These are phyloP conservation scores for Vitis hybrid DNA, from an alignment of 177 flowering plant species.

Conservation along the genomic window DNA sequence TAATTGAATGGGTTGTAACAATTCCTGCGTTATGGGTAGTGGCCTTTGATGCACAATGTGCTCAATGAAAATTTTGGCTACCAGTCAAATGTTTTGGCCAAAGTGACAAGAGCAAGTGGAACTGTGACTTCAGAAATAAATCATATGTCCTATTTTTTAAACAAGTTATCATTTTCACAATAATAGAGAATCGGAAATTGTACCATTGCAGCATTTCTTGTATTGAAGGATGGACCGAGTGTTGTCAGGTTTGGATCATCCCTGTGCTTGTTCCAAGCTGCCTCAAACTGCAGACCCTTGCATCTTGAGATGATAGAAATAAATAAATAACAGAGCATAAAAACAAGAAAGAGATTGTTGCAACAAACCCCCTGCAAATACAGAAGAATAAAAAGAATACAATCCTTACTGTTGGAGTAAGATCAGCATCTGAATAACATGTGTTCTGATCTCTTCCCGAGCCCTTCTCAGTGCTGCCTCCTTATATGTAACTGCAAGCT, in stretches of 20 bases:
- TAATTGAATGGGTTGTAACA: neutral
- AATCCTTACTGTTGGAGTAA: constrained; percentile 66
- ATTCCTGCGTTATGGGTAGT: neutral
- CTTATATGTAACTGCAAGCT: constrained; percentile 63
- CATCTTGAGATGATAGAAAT: constrained; percentile 37
- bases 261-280: constrained; percentile 68
- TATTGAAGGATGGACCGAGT: constrained; percentile 27
- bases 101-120: neutral
- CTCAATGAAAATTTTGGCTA: neutral
- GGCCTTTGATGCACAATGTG: neutral
- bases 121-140: neutral
- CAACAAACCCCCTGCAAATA: neutral
- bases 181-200: neutral
- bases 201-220: constrained; percentile 20
- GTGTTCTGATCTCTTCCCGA: constrained; percentile 60
- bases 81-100: neutral
- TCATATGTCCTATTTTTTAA: neutral
- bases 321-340: neutral
- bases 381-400: neutral
- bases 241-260: constrained; percentile 62
- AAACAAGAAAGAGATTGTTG: neutral
- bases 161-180: neutral
- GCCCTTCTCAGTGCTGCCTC: constrained; percentile 64
- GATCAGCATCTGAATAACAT: constrained; percentile 43
- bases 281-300: constrained; percentile 70